Percentiles rank a stretch among this genome's conserved stretches.
phyloP scores from a whole-genome alignment of 306 rosid species.

The Castanea crenata region DNA sequence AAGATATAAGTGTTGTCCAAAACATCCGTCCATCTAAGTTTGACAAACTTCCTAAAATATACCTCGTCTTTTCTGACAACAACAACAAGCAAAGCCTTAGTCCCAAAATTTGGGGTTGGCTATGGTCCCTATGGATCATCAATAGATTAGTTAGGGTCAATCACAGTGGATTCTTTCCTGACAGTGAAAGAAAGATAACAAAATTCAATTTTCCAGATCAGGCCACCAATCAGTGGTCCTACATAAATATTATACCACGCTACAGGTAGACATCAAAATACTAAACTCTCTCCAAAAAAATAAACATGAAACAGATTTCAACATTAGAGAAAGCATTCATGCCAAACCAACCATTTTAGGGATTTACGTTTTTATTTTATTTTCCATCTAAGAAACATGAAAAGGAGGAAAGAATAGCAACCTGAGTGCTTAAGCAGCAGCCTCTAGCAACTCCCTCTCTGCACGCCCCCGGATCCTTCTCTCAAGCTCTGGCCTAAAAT shows the following conservation, averaged over 20 bases:
- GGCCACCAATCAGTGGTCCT: background rate
- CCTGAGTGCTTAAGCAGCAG: slow-evolving; percentile 69
- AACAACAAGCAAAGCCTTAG: too few relatives aligned
- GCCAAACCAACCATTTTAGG: slow-evolving; percentile 21
- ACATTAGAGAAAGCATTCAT: background rate
- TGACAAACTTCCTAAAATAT: background rate
- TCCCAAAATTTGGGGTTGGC: too few relatives aligned
- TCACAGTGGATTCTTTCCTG: background rate
- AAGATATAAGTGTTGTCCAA: background rate
- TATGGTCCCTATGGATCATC: too few relatives aligned
- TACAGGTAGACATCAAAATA: background rate
- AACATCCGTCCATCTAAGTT: background rate
- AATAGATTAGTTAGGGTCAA: too few relatives aligned
- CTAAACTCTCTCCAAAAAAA: too few relatives aligned
- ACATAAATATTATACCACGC: background rate
- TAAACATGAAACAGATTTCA: background rate
- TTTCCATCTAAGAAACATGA: slow-evolving; percentile 12
- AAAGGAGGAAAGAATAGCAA: slow-evolving; percentile 28
- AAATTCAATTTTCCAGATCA: too few relatives aligned
- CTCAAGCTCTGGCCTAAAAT: slow-evolving; percentile 98
- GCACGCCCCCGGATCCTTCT: slow-evolving; percentile 91
- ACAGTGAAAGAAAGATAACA: background rate
- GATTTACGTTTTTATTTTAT: background rate
- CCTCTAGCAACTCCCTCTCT: slow-evolving; percentile 81
- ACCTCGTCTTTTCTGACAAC: too few relatives aligned